Base-by-base conservation (phyloP, 495 filamentous ascomycete genomes). In the Bathelium albidoporum region DNA sequence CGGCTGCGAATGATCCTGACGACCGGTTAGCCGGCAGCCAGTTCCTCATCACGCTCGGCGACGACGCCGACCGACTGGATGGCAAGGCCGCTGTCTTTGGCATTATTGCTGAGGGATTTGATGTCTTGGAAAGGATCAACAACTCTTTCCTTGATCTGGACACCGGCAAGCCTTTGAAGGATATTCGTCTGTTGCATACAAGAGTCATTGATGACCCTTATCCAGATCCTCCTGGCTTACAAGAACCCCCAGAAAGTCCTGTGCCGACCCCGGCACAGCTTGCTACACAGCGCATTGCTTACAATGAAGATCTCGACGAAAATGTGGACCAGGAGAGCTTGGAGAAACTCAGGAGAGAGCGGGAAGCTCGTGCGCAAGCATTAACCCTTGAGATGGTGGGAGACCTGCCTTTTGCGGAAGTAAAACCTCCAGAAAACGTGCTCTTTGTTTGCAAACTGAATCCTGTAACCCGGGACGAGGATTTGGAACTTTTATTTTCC, bases 361-460 rank as follows among this genome's bases (percentile, higher is more conserved):
- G 92, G 31, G 94, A 98, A 72, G 95, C 95, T 1, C 85, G 90
- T 64, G 94, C 94, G 2, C 94, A 97, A 72, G 94, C 94, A 1
- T 74, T 98, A 66, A 98, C 94, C 0, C 79, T 98, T 45, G 94
- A 98, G 73, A 96, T 98, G 87, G 91, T 98, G 73, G 94, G 94
- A 26, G 94, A 98, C 74, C 81, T 98, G 62, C 95, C 94, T 12
- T 98, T 96, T 72, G 94, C 94, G 62, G 94, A 97, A 75, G 93
- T 98, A 73, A 96, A 95, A 65, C 94, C 94, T 5, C 94, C 94
- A 1, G 94, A 98, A 76, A 97, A 98, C 71, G 86, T 98, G 31
- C 80, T 98, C 14, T 98, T 98, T 71, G 94, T 98, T 64, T 98
- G 94, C 86, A 97, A 98, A 73, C 79, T 98, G 26, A 98, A 98